Base-by-base conservation (phyloP, 805 yeast species). In the Spathaspora sp. region DNA sequence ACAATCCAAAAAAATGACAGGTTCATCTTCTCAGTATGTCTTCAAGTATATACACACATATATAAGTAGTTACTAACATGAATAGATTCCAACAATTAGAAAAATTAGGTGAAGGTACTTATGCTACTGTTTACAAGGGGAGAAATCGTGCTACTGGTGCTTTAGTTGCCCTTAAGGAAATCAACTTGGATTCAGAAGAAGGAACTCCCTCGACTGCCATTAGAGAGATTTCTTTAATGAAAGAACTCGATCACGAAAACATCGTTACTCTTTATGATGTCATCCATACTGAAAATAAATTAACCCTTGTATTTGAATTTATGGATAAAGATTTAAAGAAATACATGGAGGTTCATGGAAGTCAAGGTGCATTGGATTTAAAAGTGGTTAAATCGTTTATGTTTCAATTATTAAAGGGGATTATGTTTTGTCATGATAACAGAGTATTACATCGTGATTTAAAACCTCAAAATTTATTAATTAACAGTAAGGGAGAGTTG, bases 161-260 rank as follows among this genome's bases (percentile, higher is more conserved):
- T 50, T 77, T 92, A 17, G 99, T 94, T 17, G 99, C 99, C 0
- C 76, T 94, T 61, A 94, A 94, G 67, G 98, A 94, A 67, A 94
- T 94, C 71, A 88, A 87, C 61, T 77, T 93, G 55, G 99, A 94
- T 65, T 86, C 96, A 48, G 99, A 94, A 64, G 97, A 94, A 72
- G 99, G 99, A 39, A 96, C 98, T 1, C 99, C 99, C 7, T 90
- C 97, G 5, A 94, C 99, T 0, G 99, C 99, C 2, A 93, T 93
- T 61, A 80, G 99, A 57, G 99, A 93, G 69, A 93, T 93, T 55
- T 93, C 98, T 4, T 75, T 93, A 52, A 87, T 93, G 90, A 93
- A 93, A 70, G 99, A 93, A 69, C 77, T 93, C 54, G 89, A 89
- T 65, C 96, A 92, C 66, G 96, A 88, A 58, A 93, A 93, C 68